Base-by-base conservation (phyloP, 2,329 filamentous ascomycete genomes). In the Trichoderma harzianum region DNA sequence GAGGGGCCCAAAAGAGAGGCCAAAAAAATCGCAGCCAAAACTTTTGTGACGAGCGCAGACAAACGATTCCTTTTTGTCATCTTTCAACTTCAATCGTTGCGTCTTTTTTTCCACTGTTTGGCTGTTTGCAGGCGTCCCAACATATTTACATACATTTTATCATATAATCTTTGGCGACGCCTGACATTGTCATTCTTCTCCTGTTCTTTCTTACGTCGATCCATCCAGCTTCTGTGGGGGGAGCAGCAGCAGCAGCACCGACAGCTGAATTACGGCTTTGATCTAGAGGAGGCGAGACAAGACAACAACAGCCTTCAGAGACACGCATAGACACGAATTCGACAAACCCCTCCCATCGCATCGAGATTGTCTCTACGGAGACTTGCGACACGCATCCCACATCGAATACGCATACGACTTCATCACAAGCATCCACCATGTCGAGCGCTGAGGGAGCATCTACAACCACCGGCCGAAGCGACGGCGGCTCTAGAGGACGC, bases 401-500 rank as follows among this genome's bases (percentile, higher is more conserved):
- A 7, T 60, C n/a, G 34, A 61, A 43, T 24, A 43, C 36, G 36
- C 36, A 39, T 43, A 43, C 36, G 16, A n/a, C n/a, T n/a, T 16
- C 14, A 63, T 53, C 2, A 30, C 30, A 16, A 55, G 1, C 24
- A 43, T 43, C 24, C 16, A 21, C 28, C n/a, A 72, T 72, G 65
- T 32, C 61, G 16, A 43, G 60, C 30, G 60, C 58, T 18, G 71
- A 65, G 43, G 71, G 36, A 61, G 18, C 71, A 36, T 21, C 57
- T 43, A 12, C 57, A 72, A 71, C 69, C 71, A 75, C 76, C 32
- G 67, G 77, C 71, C 72, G 76, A 58, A 75, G 78, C 71, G 81
- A 81, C 55, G 79, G 78, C 39, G 75, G 78, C 32, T 69, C 75
- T 11, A 79, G 83, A 77, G 83, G 82, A 28, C 80, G 84, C 63